These are phyloP conservation scores for Vitis rupestris DNA, from an alignment of 164 flowering plant genomes.

Conservation along the genomic window DNA sequence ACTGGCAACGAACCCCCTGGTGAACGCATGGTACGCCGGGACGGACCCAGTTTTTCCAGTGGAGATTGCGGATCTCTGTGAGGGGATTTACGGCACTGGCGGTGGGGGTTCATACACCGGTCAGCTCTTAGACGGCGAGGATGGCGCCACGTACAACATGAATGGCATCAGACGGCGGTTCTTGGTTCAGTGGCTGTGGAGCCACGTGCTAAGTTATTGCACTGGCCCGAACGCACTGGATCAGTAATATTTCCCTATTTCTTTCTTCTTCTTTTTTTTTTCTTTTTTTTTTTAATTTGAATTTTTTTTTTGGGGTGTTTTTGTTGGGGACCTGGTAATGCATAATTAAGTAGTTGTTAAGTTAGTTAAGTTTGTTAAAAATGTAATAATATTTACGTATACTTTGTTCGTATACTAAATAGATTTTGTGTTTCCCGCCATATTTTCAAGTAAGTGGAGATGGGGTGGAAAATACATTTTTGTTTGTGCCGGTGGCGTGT, in stretches of 20 bases:
- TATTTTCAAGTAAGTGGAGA: slow-evolving; percentile 2
- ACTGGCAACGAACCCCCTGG: slow-evolving; percentile 85
- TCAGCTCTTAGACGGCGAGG: slow-evolving; percentile 54
- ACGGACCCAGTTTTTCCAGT: slow-evolving; percentile 73
- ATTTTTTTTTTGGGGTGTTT: not conserved
- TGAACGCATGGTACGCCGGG: slow-evolving; percentile 97
- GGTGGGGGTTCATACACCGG: slow-evolving; percentile 93
- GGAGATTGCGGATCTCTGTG: slow-evolving; percentile 91
- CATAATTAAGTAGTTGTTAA: slow-evolving; percentile 8
- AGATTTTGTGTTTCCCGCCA: slow-evolving; percentile 14
- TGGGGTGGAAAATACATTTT: not conserved
- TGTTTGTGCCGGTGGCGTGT: not conserved
- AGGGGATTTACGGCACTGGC: slow-evolving; percentile 82
- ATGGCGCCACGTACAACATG: slow-evolving; percentile 89
- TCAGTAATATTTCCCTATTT: slow-evolving; percentile 26
- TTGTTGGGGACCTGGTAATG: not conserved
- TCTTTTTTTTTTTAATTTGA: not conserved
- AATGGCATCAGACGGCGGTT: slow-evolving; percentile 71
- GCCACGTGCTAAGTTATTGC: slow-evolving; percentile 67
- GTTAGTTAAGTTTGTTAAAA: slow-evolving; percentile 19
- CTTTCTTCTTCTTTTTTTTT: not conserved
- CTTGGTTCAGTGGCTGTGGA: slow-evolving; percentile 97
- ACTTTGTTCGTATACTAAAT: slow-evolving; percentile 9
- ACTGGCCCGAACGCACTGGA: slow-evolving; percentile 97
- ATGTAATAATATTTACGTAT: slow-evolving; percentile 22